Evolutionary conservation across 768 basidiomycete species (phyloP).

Genomic region (Agaricus blazei): DNA sequence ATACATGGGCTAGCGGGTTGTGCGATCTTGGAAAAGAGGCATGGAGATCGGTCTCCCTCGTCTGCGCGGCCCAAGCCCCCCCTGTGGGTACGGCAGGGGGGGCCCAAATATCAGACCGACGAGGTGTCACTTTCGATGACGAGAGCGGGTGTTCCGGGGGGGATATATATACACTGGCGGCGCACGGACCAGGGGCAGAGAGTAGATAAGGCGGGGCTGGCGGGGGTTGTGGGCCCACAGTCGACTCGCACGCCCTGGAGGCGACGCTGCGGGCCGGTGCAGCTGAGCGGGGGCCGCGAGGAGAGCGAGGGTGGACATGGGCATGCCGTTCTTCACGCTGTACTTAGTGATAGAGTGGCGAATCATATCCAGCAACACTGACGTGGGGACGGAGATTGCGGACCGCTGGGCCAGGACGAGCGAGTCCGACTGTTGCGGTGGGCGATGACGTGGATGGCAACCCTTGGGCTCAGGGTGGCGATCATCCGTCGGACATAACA

Average conservation of each 20-base stretch:
- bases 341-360: slow-evolving; percentile 49
- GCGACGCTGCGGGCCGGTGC: not conserved
- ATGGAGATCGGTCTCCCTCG: slow-evolving; percentile 47
- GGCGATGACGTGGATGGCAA: not conserved
- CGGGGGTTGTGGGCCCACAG: slow-evolving; percentile 12
- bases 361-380: slow-evolving; percentile 66
- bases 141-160: slow-evolving; percentile 3
- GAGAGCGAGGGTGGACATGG: slow-evolving; percentile 45
- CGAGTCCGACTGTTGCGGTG: slow-evolving; percentile 4
- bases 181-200: slow-evolving; percentile 49
- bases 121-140: slow-evolving; percentile 68
- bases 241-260: slow-evolving; percentile 9
- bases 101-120: slow-evolving; percentile 68
- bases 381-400: slow-evolving; percentile 6
- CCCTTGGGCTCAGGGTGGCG: slow-evolving; percentile 8
- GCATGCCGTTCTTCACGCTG: slow-evolving; percentile 57
- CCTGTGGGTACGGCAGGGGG: slow-evolving; percentile 29
- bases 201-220: slow-evolving; percentile 19
- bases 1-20: slow-evolving; percentile 35
- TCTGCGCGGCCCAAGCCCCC: slow-evolving; percentile 48
- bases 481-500: slow-evolving; percentile 16
- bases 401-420: not conserved
- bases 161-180: slow-evolving; percentile 19
- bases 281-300: slow-evolving; percentile 9
- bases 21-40: slow-evolving; percentile 66